A percentile compares a stretch with the other conserved stretches of the same genome.
Evolutionary conservation across 441 rosid species (phyloP).

Genomic region (Populus hybrid): DNA sequence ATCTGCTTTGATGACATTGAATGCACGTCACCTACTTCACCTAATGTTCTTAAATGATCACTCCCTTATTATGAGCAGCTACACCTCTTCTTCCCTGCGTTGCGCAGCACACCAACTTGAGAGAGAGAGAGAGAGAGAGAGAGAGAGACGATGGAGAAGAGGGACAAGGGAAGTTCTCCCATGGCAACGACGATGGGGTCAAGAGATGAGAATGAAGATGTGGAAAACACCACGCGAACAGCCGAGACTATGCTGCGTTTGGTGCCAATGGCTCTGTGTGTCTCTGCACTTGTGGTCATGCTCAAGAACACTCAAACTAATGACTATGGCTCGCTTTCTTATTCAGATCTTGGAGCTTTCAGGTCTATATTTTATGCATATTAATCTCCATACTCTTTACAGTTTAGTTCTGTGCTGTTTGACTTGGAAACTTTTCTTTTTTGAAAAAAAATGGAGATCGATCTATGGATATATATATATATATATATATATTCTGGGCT

Average conservation of each 20-base stretch:
- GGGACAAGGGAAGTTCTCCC: constrained; percentile 22
- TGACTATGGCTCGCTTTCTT: constrained; percentile 73
- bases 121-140: not conserved
- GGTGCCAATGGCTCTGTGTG: constrained; percentile 66
- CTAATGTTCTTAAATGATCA: constrained; percentile 11
- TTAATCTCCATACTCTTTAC: not conserved
- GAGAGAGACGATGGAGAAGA: constrained; percentile 24
- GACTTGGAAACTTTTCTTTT: not conserved
- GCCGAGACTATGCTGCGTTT: constrained; percentile 66
- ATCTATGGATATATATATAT: no score
- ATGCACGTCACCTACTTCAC: constrained; percentile 24
- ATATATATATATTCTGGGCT: no score
- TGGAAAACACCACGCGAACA: constrained; percentile 24
- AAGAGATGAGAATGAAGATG: constrained; percentile 28
- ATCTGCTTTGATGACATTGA: constrained; percentile 36
- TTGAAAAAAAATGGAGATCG: not conserved
- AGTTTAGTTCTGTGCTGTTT: not conserved
- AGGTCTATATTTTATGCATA: constrained; percentile 31
- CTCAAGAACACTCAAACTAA: constrained; percentile 58
- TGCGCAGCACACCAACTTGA: not conserved
- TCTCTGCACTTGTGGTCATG: constrained; percentile 76
- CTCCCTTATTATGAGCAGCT: not conserved
- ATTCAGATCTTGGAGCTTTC: constrained; percentile 85
- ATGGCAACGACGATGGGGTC: constrained; percentile 13
- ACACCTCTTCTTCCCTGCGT: constrained; percentile 7